A percentile compares a stretch with the other conserved stretches of the same genome.
Conservation (phyloP, 2,329 filamentous ascomycete genomes). For the Ascochyta clinopodiicola region DNA sequence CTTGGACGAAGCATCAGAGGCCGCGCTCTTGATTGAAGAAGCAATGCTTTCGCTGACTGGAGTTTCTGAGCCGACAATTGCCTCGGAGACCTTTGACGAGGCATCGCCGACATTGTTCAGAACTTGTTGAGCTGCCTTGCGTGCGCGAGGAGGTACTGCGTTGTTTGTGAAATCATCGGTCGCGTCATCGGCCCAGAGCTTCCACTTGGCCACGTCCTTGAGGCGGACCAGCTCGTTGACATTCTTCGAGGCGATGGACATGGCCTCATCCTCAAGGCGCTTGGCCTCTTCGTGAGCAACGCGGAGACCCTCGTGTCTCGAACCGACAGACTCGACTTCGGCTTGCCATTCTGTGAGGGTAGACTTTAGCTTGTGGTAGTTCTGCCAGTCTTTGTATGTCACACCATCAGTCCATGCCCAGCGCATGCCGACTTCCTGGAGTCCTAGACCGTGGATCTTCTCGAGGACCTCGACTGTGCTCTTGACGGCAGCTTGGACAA, state of each 20-base stretch:
- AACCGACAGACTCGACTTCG: conserved; percentile 78
- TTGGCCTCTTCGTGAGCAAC: conserved; percentile 71
- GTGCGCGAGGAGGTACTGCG: conserved; percentile 63
- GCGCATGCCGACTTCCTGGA: conserved; percentile 88
- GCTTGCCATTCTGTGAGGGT: conserved; percentile 84
- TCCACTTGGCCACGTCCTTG: conserved; percentile 85
- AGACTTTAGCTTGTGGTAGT: conserved; percentile 86
- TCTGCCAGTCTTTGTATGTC: conserved; percentile 96
- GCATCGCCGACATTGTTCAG: conserved; percentile 47
- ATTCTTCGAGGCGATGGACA: conserved; percentile 78
- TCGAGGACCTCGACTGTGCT: conserved; percentile 84
- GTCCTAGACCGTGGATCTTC: conserved; percentile 79
- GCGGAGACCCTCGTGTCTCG: conserved; percentile 73
- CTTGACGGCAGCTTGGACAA: conserved; percentile 75
- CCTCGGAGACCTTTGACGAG: conserved; percentile 47
- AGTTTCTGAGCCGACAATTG: conserved; percentile 42
- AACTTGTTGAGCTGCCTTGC: conserved; percentile 53
- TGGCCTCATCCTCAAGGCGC: conserved; percentile 77
- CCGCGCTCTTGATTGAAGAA: conserved; percentile 47
- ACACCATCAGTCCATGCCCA: conserved; percentile 97
- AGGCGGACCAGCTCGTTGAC: conserved; percentile 80
- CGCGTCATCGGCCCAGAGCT: conserved; percentile 75
- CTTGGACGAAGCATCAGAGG: conserved; percentile 43
- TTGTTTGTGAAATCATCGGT: conserved; percentile 80
- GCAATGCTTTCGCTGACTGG: conserved; percentile 42